phyloP scores from a whole-genome alignment of 106 monocot species.

The Dactylorhiza incarnata region DNA sequence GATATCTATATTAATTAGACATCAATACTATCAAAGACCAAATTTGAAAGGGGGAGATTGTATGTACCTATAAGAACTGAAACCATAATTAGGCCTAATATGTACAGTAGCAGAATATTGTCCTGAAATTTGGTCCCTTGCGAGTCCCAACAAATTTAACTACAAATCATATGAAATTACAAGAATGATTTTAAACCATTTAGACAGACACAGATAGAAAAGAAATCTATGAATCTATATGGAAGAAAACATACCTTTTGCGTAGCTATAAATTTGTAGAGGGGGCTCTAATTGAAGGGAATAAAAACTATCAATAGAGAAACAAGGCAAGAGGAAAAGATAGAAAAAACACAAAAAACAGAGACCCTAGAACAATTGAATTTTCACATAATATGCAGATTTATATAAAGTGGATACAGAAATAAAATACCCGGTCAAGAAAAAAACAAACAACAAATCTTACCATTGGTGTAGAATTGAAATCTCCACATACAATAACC shows the following conservation, averaged over 20 bases:
- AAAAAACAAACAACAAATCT: slow-evolving; percentile 1
- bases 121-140: slow-evolving; percentile 64
- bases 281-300: slow-evolving; percentile 62
- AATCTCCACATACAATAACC: slow-evolving; percentile 93
- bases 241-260: slow-evolving; percentile 47
- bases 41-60: neutral
- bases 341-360: neutral
- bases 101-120: slow-evolving; percentile 46
- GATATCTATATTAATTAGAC: neutral
- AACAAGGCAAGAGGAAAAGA: neutral
- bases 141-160: slow-evolving; percentile 68
- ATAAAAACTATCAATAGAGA: slow-evolving; percentile 11
- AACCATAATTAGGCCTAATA: slow-evolving; percentile 15
- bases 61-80: slow-evolving; percentile 28
- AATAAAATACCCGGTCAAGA: neutral
- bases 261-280: slow-evolving; percentile 80
- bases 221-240: neutral
- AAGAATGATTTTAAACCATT: neutral
- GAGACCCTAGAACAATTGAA: neutral
- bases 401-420: neutral
- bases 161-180: slow-evolving; percentile 18
- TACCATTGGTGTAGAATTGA: slow-evolving; percentile 82
- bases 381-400: neutral
- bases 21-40: neutral
- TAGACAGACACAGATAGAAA: neutral